Evolutionary conservation across 2,329 filamentous ascomycete species (phyloP).

Genomic region (Aspergillus nomiae): DNA sequence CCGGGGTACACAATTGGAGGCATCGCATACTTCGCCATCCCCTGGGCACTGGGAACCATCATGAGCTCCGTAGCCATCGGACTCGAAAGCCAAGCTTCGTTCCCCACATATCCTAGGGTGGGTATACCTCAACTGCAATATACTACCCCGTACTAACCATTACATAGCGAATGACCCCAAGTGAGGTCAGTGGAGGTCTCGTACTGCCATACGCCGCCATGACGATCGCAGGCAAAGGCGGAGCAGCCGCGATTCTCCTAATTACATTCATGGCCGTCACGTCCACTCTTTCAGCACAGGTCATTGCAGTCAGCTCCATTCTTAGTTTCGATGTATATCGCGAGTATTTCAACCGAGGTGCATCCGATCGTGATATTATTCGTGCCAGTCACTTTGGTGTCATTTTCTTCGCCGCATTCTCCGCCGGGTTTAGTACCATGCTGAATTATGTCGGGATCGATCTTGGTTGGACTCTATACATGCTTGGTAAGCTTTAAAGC

Average conservation of each 20-base stretch:
- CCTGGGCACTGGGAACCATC: constrained; percentile 56
- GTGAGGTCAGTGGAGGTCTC: constrained; percentile 39
- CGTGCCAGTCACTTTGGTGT: constrained; percentile 57
- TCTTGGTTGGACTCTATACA: constrained; percentile 57
- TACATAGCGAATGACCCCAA: constrained; percentile 37
- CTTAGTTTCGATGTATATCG: constrained; percentile 58
- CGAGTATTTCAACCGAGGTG: constrained; percentile 50
- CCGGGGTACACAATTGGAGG: constrained; percentile 57
- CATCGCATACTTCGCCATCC: constrained; percentile 57
- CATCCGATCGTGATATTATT: constrained; percentile 53
- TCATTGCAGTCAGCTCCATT: constrained; percentile 57
- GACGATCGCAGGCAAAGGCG: constrained; percentile 42
- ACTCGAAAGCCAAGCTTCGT: constrained; percentile 51
- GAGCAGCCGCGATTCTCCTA: constrained; percentile 38
- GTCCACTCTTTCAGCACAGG: constrained; percentile 54
- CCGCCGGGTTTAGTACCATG: constrained; percentile 55
- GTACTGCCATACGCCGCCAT: constrained; percentile 44
- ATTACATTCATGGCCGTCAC: constrained; percentile 48
- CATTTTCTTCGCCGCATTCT: constrained; percentile 55
- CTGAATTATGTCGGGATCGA: constrained; percentile 58
- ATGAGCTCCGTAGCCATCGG: constrained; percentile 53
- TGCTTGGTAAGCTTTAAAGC: constrained; percentile 41
- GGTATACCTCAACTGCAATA: constrained; percentile 1
- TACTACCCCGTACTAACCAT: background rate
- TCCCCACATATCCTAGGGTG: constrained; percentile 56